Base-by-base conservation (phyloP, 805 yeast genomes). In the Candida tammaniensis region DNA sequence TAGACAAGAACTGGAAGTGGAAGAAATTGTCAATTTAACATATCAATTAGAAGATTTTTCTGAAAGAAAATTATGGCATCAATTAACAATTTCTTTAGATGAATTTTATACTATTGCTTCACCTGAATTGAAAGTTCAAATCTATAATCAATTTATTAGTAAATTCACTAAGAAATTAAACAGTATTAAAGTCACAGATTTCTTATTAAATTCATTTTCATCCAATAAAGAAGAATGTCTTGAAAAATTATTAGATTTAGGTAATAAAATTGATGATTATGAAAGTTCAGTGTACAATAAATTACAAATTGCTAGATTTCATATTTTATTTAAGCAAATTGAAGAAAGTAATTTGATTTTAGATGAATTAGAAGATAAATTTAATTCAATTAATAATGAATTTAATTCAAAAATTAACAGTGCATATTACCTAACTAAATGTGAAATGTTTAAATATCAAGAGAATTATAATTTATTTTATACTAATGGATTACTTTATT, bases 61-160 rank as follows among this genome's bases (percentile, higher is more conserved):
- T 62, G 96, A 88, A 53, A 72, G 95, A 48, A 88, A 87, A 59
- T 73, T 91, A 55, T 93, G 97, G 97, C 94, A 83, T 64, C 98
- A 93, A 67, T 73, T 93, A 54, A 86, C 96, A 2, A 75, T 76
- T 41, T 61, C 76, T 5, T 66, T 93, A 38, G 66, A 65, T 22
- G 72, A 71, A 42, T 74, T 89, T 52, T 91, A 77, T 63, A 25
- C 30, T 16, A 4, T 26, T 7, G 35, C 38, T 21, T 22, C 39
- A 12, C 65, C 64, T 27, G 68, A 67, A 17, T 59, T 86, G 37
- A 76, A 91, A 46, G 57, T 80, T 47, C 76, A 79, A 43, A 61
- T 91, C 34, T 91, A 75, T 59, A 77, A 78, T 38, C 76, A 75
- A 42, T 88, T 93, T 56, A 76, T 93, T 34, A 51, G 71, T 13